A percentile compares a stretch with the other conserved stretches of the same genome.
phyloP scores from a whole-genome alignment of 306 rosid species.

The Luffa acutangula region DNA sequence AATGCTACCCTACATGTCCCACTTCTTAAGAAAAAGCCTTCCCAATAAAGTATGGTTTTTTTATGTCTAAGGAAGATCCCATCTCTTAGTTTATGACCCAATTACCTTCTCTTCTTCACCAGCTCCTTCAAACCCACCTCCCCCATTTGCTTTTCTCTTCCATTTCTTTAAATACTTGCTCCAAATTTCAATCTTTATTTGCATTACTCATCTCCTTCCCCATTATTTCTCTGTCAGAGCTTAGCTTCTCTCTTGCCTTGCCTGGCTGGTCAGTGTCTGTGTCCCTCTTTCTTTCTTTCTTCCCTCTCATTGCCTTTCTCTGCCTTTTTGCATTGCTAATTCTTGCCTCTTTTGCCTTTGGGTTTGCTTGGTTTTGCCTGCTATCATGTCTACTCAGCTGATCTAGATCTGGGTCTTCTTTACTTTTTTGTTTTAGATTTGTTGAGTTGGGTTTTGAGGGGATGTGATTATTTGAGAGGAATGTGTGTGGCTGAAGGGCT shows the following conservation, averaged over 20 bases:
- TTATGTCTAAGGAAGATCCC: constrained; percentile 6
- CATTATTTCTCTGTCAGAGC: constrained; percentile 1
- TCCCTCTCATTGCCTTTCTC: not conserved
- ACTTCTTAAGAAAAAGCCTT: constrained; percentile 19
- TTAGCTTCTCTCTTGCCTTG: not conserved
- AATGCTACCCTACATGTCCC: constrained; percentile 36
- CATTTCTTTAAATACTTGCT: constrained; percentile 43
- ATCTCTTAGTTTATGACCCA: not conserved
- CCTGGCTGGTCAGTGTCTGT: constrained; percentile 5
- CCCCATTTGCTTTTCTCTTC: constrained; percentile 19
- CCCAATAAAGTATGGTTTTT: constrained; percentile 18
- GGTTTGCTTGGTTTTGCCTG: not conserved
- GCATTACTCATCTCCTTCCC: constrained; percentile 13
- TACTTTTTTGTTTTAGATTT: not conserved
- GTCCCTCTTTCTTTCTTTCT: too few relatives aligned
- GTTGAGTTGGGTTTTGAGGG: not conserved
- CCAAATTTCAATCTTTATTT: constrained; percentile 20
- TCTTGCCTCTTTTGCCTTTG: not conserved
- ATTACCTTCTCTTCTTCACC: constrained; percentile 3
- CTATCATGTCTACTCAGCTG: not conserved
- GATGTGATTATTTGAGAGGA: not conserved
- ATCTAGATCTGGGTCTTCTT: constrained; percentile 11
- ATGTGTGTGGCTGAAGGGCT: not conserved
- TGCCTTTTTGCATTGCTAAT: not conserved
- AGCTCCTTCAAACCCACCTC: constrained; percentile 7